Base-by-base conservation (phyloP, 73 alveolate genomes). In the Paraurostyla sp. region DNA sequence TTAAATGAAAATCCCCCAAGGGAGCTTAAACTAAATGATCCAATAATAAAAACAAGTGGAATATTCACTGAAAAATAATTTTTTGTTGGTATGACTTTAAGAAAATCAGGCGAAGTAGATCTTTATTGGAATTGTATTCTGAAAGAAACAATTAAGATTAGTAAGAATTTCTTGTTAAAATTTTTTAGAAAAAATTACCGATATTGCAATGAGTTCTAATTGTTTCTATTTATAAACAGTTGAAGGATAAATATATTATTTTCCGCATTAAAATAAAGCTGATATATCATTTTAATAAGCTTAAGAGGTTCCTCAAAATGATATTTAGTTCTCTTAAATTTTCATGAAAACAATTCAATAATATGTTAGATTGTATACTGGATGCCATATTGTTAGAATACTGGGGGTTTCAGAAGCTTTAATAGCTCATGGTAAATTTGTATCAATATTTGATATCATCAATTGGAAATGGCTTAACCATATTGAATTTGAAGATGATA, bases 101-200 rank as follows among this genome's bases (percentile, higher is more conserved):
- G 84, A 69, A 16, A 69, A 69, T 69, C 84, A 16, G 84, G 84
- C 7, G 84, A 69, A 11, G 11, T 22, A 35, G 84, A 69, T 43
- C 63, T 69, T 40, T 69, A 69, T 35, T 69, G 84, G 84, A 69
- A 69, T 41, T 20, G 16, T 32, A 3, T 7, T 59, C 11, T 22
- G 27, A 69, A n/a, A 9, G 78, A 60, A 27, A 60, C 78, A n/a
- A 50, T 60, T 60, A 25, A 60, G 32, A 32, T 13, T 27, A 32
- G 78, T 60, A 60, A 60, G 49, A 4, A 60, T 16, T 60, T 16
- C 13, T 27, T 16, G 15, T 16, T 32, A 25, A 27, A 6, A 7
- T 25, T 7, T 16, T 60, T 2, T 60, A 60, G 78, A 60, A 32
- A 16, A 9, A 3, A 60, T 60, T 6, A 32, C 13, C 22, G 78